Evolutionary conservation across 345 rosid genomes (phyloP).

Genomic region (Ceriops zippeliana): DNA sequence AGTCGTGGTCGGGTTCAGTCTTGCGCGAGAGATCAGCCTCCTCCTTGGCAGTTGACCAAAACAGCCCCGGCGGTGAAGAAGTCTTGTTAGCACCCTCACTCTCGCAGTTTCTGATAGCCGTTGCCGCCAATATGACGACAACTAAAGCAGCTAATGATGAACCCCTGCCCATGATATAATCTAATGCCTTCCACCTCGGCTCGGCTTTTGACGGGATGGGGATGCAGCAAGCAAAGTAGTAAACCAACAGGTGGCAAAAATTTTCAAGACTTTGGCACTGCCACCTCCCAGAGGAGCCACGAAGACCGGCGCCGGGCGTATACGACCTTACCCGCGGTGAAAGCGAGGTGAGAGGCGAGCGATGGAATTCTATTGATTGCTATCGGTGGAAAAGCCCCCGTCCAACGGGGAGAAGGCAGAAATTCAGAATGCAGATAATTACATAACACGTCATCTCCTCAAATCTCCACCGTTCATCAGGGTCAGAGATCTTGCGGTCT

Average conservation of each 20-base stretch:
- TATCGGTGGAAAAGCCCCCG: too few species aligned
- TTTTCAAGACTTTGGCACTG: too few species aligned
- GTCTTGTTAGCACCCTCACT: slow-evolving; percentile 45
- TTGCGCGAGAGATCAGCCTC: slow-evolving; percentile 53
- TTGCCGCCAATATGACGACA: neutral
- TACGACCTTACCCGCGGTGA: too few species aligned
- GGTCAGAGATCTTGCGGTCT: slow-evolving; percentile 19
- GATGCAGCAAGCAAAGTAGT: too few species aligned
- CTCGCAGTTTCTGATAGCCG: slow-evolving; percentile 1
- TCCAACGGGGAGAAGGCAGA: too few species aligned
- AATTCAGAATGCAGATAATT: neutral
- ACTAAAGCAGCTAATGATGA: neutral
- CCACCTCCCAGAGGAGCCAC: too few species aligned
- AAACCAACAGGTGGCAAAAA: too few species aligned
- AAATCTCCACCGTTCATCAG: slow-evolving; percentile 22
- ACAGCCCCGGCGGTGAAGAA: slow-evolving; percentile 35
- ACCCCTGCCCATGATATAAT: neutral
- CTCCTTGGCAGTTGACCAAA: slow-evolving; percentile 68
- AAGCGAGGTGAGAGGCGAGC: too few species aligned
- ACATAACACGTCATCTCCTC: slow-evolving; percentile 20
- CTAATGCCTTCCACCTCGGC: too few species aligned
- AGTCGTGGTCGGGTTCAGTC: slow-evolving; percentile 33
- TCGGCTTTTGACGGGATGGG: too few species aligned
- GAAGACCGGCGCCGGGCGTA: too few species aligned
- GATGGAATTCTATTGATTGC: too few species aligned